Base-by-base conservation (phyloP, 441 rosid genomes). In the Gossypium aridum region DNA sequence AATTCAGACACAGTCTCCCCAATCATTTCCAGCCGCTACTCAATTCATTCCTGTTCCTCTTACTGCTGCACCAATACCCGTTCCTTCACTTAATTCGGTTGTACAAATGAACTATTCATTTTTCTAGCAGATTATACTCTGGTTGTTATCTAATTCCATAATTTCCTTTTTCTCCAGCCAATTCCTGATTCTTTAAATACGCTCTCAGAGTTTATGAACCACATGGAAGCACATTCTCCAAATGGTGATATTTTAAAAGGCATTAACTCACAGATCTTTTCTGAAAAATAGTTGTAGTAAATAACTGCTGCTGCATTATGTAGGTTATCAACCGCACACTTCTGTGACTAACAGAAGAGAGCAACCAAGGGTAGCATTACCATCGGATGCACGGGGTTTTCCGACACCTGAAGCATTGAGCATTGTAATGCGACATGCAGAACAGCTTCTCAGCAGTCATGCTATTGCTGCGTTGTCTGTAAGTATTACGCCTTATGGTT, bases 171-270 rank as follows among this genome's bases (percentile, higher is more conserved):
- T 75, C 49, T 76, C 71, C 91, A 96, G 99, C 97, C 98, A 64
- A 87, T 91, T 73, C 97, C 97, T 3, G 95, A 94, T 85, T 89
- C 98, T 16, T 68, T 96, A 79, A 86, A 78, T 71, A 92, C 95
- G 13, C 80, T 94, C 72, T 67, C 86, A 6, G 99, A 89, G 85
- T 94, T 92, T 76, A 92, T 94, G 85, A 78, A 37, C 70, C 86
- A 73, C 77, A 87, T 96, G 98, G 98, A 83, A 82, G 78, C 86
- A 43, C 80, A 92, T 56, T 77, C 92, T 20, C 96, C 83, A 79
- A 81, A 82, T 90, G 98, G 98, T 96, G 77, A 80, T 70, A 64
- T 64, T 76, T 47, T 34, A 57, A 25, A 47, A 80, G 54, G 54
- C 67, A 72, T 56, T 74, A 17, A 53, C 70, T 19, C 17, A 66